Conservation (phyloP, 2,329 filamentous ascomycete genomes). For the Leptographium lundbergii region DNA sequence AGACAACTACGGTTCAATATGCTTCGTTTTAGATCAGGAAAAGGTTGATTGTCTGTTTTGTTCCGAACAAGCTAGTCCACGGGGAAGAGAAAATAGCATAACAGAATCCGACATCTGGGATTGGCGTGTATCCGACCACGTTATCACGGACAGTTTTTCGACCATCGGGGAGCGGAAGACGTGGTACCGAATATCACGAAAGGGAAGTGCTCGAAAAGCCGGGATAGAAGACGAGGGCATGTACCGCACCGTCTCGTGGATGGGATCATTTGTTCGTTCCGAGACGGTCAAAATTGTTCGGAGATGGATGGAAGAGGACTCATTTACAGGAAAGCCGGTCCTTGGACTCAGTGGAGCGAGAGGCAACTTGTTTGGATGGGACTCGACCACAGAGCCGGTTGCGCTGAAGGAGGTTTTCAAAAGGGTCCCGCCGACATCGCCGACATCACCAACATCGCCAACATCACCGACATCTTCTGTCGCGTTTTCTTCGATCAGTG, state of each 20-base stretch:
- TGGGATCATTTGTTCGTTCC: constrained; percentile 36
- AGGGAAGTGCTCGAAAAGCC: constrained; percentile 44
- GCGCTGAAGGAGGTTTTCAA: constrained; percentile 33
- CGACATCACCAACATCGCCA: too few relatives aligned
- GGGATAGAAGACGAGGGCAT: constrained; percentile 40
- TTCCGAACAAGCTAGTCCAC: neutral
- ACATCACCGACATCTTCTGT: neutral
- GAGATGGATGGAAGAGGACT: constrained; percentile 55
- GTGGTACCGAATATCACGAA: constrained; percentile 53
- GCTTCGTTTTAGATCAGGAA: neutral
- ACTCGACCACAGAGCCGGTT: constrained; percentile 36
- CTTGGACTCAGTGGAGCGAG: constrained; percentile 27
- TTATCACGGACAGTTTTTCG: constrained; percentile 39
- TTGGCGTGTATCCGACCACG: constrained; percentile 28
- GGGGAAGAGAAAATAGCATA: neutral
- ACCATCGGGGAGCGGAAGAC: constrained; percentile 45
- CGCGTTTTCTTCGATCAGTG: neutral
- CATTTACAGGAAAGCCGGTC: constrained; percentile 36
- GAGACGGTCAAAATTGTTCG: constrained; percentile 46
- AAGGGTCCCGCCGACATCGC: constrained; percentile 14
- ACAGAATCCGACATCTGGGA: neutral
- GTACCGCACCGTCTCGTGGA: constrained; percentile 48
- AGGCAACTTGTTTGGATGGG: constrained; percentile 49
- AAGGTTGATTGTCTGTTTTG: neutral
- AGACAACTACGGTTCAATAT: neutral